phyloP scores from a whole-genome alignment of 2,329 filamentous ascomycete genomes.

The Pseudogymnoascus destructans region DNA sequence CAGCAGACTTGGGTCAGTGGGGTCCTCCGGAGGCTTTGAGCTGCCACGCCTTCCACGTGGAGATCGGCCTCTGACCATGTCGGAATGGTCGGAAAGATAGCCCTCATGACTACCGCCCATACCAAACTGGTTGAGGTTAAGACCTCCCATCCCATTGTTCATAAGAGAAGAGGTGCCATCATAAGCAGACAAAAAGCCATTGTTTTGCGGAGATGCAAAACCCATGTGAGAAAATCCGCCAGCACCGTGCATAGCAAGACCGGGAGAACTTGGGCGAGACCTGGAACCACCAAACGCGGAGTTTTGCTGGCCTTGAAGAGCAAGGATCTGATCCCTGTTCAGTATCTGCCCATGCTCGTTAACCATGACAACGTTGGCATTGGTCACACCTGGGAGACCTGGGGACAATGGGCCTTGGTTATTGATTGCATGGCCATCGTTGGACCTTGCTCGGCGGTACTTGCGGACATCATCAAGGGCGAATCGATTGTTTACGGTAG shows the following conservation, averaged over 20 bases:
- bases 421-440: conserved; percentile 54
- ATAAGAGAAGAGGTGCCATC: conserved; percentile 60
- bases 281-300: conserved; percentile 79
- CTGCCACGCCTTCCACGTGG: conserved; percentile 84
- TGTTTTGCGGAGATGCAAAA: conserved; percentile 83
- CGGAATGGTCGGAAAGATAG: conserved; percentile 87
- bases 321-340: conserved; percentile 71
- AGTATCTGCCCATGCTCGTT: conserved; percentile 85
- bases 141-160: conserved; percentile 54
- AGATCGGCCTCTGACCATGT: conserved; percentile 79
- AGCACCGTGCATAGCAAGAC: conserved; percentile 56
- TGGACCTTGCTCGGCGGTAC: conserved; percentile 81
- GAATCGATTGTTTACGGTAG: conserved; percentile 96
- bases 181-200: conserved; percentile 85
- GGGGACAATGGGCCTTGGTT: conserved; percentile 52
- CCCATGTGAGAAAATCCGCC: conserved; percentile 47
- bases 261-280: conserved; percentile 69
- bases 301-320: conserved; percentile 56
- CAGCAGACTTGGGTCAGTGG: conserved; percentile 77
- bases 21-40: conserved; percentile 96
- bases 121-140: conserved; percentile 62
- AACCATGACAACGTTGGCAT: conserved; percentile 79
- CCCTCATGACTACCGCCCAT: conserved; percentile 56
- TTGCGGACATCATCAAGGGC: conserved; percentile 94
- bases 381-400: conserved; percentile 51